Percentiles rank a stretch among this genome's conserved stretches.
phyloP scores from a whole-genome alignment of 176 grass and related monocot genomes.

The Eragrostis nindensis region DNA sequence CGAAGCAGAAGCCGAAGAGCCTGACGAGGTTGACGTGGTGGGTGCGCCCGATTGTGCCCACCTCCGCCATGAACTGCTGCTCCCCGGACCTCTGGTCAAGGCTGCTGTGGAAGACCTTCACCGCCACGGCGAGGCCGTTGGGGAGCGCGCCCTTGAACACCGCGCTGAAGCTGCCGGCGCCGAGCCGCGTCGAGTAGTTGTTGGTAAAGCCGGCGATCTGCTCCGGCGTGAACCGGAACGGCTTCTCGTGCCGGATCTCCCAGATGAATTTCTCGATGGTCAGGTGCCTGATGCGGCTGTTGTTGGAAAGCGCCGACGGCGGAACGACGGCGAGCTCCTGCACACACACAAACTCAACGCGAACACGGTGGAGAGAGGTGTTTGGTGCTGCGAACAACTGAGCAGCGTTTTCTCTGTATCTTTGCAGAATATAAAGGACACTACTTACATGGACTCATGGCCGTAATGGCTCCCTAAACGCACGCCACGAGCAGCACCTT shows the following conservation, averaged over 20 bases:
- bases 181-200: constrained; percentile 39
- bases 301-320: no score
- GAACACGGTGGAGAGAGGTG: no score
- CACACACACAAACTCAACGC: no score
- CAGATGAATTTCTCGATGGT: constrained; percentile 2
- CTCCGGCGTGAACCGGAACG: constrained; percentile 25
- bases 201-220: constrained; percentile 26
- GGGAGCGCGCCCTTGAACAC: constrained; percentile 42
- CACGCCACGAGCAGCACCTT: no score
- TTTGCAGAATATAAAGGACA: no score
- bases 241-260: background rate
- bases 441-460: no score
- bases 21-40: constrained; percentile 53
- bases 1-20: constrained; percentile 51
- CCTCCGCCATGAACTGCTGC: constrained; percentile 54
- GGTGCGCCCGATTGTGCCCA: constrained; percentile 45
- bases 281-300: background rate
- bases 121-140: constrained; percentile 25
- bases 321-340: no score
- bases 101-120: constrained; percentile 32
- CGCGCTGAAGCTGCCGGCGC: constrained; percentile 38
- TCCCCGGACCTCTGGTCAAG: constrained; percentile 11
- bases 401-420: no score
- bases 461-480: no score
- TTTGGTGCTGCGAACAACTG: no score